Base-by-base conservation (phyloP, 306 rosid species). In the Oxytropis ochrocephala region DNA sequence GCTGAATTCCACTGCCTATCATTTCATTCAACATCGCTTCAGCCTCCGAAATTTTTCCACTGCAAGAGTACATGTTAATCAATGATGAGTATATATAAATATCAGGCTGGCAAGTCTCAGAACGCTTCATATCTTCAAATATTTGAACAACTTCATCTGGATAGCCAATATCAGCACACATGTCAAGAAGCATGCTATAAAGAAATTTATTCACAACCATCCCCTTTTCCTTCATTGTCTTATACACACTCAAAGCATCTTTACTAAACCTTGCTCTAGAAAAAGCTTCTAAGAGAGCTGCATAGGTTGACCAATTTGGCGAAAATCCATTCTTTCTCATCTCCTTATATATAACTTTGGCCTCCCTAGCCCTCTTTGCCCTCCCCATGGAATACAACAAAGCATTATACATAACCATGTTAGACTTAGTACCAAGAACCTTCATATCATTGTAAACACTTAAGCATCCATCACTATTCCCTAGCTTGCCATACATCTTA, bases 401-500 rank as follows among this genome's bases (percentile, higher is more conserved):
- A 75, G 81, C 66, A 67, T 89, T 87, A 72, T 80, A 90, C 56
- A 73, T 67, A 33, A 73, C 82, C 76, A 86, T 13, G 41, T 88
- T 88, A 2, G 90, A 86, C 73, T 81, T 89, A 17, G 21, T 80
- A 72, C 96, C 96, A 58, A 88, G 80, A 53, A 79, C 86, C 78
- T 89, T 92, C 98, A 92, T 92, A 78, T 92, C 98, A 81, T 85
- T 89, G 63, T 84, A 90, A 30, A 92, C 93, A 82, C 79, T 86
- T 59, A 92, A 83, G 79, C 98, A 92, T 38, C 89, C 91, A 76
- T 88, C 96, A 69, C 56, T 89, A 53, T 88, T 90, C 50, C 89
- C 89, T 8, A 80, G 69, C 35, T 73, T 69, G 38, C 96, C 96
- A 49, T 83, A 80, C 78, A 90, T 85, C 83, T 82, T 92, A 70